Base-by-base conservation (phyloP, 345 rosid species). In the Cardiospermum halicacabum region DNA sequence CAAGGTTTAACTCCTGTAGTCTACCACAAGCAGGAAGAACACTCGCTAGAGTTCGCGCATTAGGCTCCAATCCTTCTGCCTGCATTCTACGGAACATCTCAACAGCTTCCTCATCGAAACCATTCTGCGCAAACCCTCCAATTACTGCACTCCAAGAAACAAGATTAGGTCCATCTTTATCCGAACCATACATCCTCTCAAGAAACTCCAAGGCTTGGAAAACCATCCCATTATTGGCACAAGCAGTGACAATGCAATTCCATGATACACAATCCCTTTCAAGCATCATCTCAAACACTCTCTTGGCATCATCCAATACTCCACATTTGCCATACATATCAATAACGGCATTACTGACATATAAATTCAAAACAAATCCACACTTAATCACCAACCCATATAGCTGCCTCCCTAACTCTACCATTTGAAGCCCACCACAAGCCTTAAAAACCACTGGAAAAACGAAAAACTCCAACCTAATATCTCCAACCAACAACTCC, bases 21-120 rank as follows among this genome's bases (percentile, higher is more conserved):
- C 89, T 79, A 62, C 88, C 89, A 64, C 88, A 84, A 16, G 92
- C 81, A 48, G 92, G 92, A 64, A 82, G 86, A 62, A 79, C 83
- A 60, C 86, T 80, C 3, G 88, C 86, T 43, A 87, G 66, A 55
- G 89, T 84, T 47, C 75, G 78, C 2, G 83, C 79, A 75, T 80
- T 87, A 5, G 86, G 89, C 64, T 71, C 65, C 32, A 78, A 55
- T 28, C 91, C 88, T 65, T 79, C 77, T 13, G 57, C 72, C 57
- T 57, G 74, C 89, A 86, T 86, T 63, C 80, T 72, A 25, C 51
- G 45, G 7, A 82, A 68, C 74, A 78, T 34, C 28, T 66, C 67
- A 48, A 86, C 62, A 10, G 85, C 92, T 75, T 83, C 80, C 73
- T 78, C 66, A 50, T 79, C 74, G 54, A 69, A 71, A 45, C 82